These are phyloP conservation scores for Boletus reticuloceps DNA, from an alignment of 768 basidiomycete species.

Conservation along the genomic window DNA sequence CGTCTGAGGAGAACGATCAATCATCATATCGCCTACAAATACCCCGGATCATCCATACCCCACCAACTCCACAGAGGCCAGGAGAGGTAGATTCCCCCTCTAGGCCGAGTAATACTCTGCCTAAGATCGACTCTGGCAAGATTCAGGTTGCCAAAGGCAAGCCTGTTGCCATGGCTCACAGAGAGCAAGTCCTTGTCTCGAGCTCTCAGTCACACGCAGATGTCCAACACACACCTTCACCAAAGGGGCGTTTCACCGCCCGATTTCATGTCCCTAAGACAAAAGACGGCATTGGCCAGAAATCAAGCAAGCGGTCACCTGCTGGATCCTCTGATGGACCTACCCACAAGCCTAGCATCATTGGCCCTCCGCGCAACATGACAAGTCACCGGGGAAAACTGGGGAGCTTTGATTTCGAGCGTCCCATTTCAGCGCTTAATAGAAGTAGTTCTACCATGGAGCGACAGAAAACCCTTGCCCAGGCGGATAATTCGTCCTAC, in stretches of 20 bases:
- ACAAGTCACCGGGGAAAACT: conserved; percentile 51
- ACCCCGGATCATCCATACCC: conserved; percentile 36
- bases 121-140: conserved; percentile 14
- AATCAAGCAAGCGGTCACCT: conserved; percentile 22
- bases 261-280: conserved; percentile 25
- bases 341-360: conserved; percentile 5
- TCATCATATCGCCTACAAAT: conserved; percentile 28
- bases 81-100: conserved; percentile 10
- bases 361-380: conserved; percentile 25
- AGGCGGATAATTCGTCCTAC: conserved; percentile 4
- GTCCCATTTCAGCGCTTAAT: conserved; percentile 47
- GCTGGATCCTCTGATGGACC: conserved; percentile 6
- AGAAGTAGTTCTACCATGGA: conserved; percentile 28
- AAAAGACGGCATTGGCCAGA: conserved; percentile 23
- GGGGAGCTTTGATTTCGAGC: conserved; percentile 76
- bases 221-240: neutral
- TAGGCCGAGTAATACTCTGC: conserved; percentile 1
- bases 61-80: conserved; percentile 34
- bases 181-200: conserved; percentile 29
- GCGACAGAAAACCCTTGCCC: conserved; percentile 6
- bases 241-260: conserved; percentile 30
- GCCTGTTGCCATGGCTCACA: conserved; percentile 14
- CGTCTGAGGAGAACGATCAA: conserved; percentile 24
- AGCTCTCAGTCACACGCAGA: conserved; percentile 18
- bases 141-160: conserved; percentile 9